Evolutionary conservation across 352 stramenopile species (phyloP), one percentile per base, ranked within the genome.

Genomic region (Bremia lactucae): DNA sequence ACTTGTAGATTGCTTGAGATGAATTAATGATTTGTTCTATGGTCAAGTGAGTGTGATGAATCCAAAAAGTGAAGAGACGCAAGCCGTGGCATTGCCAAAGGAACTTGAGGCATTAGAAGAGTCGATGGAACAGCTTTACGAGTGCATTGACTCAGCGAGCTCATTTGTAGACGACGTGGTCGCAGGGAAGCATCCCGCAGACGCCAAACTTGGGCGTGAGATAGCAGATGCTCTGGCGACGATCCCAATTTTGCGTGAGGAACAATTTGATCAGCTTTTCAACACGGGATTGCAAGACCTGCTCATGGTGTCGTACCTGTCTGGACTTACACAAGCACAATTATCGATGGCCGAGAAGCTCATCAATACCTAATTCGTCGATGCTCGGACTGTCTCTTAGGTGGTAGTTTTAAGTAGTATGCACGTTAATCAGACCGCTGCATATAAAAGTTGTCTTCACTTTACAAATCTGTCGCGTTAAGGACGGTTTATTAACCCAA

Each of bases 231-330:
- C 87, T 22, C 72, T 98, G 1, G 93, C 90, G 7, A 79, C 74
- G 35, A 94, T 98, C 37, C 95, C 95, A 16, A 72, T 93, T 45
- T 94, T 98, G 47, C 72, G 83, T 37, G 71, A 82, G 19, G 92
- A 97, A 53, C 82, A 96, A 50, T 98, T 98, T 62, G 92, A 97
- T 69, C 92, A 96, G 49, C 84, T 98, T 41, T 97, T 98, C 67
- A 93, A 92, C 64, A 90, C 87, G 56, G 95, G 94, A 14, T 65
- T 98, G 56, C 94, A 98, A 72, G 95, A 98, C 70, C 77, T 98
- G 42, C 78, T 98, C 49, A 98, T 98, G 95, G 94, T 98, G 16
- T 97, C 87, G 46, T 98, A 98, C 70, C 83, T 98, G 54, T 95
- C 87, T 44, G 95, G 95, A 46, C 79, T 98, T 51, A 98, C 95